A percentile compares a stretch with the other conserved stretches of the same genome.
These are phyloP conservation scores for Lipomyces yarrowii DNA, from an alignment of 1,139 yeast species.

Conservation along the genomic window DNA sequence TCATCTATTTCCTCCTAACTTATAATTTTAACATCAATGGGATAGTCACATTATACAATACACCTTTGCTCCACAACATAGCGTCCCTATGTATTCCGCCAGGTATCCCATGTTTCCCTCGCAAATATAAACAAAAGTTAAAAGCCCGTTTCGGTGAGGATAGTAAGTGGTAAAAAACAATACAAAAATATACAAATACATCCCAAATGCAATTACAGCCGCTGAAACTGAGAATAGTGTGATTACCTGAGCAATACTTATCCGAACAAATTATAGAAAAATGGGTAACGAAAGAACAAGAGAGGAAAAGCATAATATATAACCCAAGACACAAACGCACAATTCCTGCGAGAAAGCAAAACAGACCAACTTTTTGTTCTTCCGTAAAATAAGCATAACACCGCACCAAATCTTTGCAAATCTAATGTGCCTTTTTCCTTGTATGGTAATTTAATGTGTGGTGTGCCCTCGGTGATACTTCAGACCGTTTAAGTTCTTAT, in stretches of 20 bases:
- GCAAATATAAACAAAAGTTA: background rate
- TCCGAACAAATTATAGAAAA: background rate
- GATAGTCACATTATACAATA: constrained; percentile 1
- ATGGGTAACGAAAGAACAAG: constrained; percentile 5
- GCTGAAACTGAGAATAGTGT: constrained; percentile 11
- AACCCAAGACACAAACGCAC: constrained; percentile 3
- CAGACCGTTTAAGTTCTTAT: constrained; percentile 92
- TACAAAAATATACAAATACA: constrained; percentile 20
- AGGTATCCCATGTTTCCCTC: background rate
- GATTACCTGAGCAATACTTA: background rate
- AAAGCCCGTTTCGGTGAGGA: background rate
- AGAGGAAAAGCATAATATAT: constrained; percentile 2
- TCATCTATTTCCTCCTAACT: background rate
- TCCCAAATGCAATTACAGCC: constrained; percentile 23
- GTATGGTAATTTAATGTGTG: constrained; percentile 60
- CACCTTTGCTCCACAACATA: background rate
- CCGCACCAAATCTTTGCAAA: constrained; percentile 2
- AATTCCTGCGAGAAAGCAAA: background rate
- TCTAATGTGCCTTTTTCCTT: background rate
- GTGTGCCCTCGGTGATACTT: constrained; percentile 98
- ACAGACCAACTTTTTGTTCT: constrained; percentile 21
- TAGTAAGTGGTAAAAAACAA: constrained; percentile 1
- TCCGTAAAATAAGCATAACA: constrained; percentile 14
- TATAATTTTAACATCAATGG: background rate
- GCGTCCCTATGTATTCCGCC: background rate